Evolutionary conservation across 2,329 filamentous ascomycete species (phyloP).

Genomic region (Trichophyton simii): DNA sequence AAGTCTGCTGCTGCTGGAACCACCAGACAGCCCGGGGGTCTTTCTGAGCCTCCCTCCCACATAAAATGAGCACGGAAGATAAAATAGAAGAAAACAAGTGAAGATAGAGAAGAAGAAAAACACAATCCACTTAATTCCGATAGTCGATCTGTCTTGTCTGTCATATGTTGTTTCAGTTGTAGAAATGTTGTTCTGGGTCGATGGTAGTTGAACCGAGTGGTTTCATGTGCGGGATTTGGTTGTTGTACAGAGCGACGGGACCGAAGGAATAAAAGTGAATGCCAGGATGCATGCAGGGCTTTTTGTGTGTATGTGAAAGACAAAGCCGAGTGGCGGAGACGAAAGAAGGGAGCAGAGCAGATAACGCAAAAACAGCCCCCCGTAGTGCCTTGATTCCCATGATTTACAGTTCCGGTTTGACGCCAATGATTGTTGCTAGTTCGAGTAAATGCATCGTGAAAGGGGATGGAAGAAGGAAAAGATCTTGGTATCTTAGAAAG

Average conservation of each 20-base stretch:
- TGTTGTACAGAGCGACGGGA: background rate
- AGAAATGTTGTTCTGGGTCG: background rate
- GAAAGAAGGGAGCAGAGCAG: background rate
- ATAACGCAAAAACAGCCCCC: background rate
- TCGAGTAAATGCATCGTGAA: background rate
- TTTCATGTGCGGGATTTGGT: background rate
- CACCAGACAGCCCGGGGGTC: background rate
- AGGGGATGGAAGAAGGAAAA: background rate
- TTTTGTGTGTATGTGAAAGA: background rate
- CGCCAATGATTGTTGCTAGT: conserved; percentile 1
- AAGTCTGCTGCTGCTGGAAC: background rate
- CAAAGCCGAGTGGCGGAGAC: background rate
- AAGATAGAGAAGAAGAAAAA: background rate
- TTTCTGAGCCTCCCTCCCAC: background rate
- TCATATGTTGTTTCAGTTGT: background rate
- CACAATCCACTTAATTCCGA: background rate
- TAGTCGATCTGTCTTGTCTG: background rate
- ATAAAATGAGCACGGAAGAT: background rate
- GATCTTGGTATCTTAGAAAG: background rate
- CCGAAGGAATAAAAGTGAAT: background rate
- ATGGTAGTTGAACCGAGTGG: background rate
- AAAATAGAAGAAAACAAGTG: background rate
- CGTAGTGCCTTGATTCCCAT: background rate
- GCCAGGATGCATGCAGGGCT: background rate
- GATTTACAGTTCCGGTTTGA: background rate